Percentiles rank a stretch among this genome's conserved stretches.
Evolutionary conservation across 352 stramenopile species (phyloP).

Genomic region (Lagenidium giganteum): DNA sequence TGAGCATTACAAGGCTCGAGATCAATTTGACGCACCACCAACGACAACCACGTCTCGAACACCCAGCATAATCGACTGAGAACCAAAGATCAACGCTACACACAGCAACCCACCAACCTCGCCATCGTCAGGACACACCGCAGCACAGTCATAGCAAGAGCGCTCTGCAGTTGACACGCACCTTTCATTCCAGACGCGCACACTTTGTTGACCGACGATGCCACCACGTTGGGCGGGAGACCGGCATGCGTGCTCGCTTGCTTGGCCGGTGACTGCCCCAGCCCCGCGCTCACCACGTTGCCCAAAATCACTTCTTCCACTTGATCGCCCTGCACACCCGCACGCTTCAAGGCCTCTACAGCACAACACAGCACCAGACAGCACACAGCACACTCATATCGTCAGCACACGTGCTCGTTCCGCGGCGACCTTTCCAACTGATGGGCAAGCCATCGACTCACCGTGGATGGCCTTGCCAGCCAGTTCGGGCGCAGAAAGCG

Average conservation of each 20-base stretch:
- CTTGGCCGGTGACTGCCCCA: slow-evolving; percentile 93
- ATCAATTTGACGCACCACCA: slow-evolving; percentile 25
- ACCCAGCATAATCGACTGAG: slow-evolving; percentile 87
- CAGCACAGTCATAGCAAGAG: too few relatives aligned
- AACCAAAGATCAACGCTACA: slow-evolving; percentile 69
- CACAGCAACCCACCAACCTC: background rate
- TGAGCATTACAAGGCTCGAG: background rate
- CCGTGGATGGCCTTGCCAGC: slow-evolving; percentile 82
- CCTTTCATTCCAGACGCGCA: slow-evolving; percentile 93
- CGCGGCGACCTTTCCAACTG: background rate
- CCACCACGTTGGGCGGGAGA: slow-evolving; percentile 79
- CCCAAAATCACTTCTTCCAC: slow-evolving; percentile 94
- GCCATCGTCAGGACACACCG: background rate
- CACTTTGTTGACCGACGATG: slow-evolving; percentile 98
- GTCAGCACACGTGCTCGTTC: too few relatives aligned
- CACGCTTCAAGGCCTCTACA: slow-evolving; percentile 40
- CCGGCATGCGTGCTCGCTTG: slow-evolving; percentile 82
- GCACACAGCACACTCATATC: too few relatives aligned
- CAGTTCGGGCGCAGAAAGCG: slow-evolving; percentile 86
- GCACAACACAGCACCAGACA: too few relatives aligned
- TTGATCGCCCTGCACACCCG: slow-evolving; percentile 31
- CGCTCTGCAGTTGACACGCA: too few relatives aligned
- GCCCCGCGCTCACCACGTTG: slow-evolving; percentile 91
- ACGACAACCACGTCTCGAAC: slow-evolving; percentile 78
- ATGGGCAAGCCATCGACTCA: slow-evolving; percentile 1